Conservation (phyloP, 768 basidiomycete species). For the Rossbeevera mucosa region DNA sequence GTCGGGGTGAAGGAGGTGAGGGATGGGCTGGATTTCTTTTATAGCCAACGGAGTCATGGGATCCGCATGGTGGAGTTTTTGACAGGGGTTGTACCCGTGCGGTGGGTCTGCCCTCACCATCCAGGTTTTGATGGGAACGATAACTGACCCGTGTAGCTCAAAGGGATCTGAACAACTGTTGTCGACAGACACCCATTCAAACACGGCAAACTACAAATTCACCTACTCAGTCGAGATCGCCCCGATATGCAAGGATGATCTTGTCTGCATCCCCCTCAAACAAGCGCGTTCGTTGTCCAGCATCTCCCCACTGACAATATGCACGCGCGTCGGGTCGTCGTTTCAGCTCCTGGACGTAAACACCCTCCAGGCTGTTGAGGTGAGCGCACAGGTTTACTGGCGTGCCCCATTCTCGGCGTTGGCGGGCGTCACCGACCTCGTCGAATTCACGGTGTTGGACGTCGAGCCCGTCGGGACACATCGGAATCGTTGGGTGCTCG, state of each 20-base stretch:
- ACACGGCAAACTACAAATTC: slow-evolving; percentile 94
- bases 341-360: slow-evolving; percentile 87
- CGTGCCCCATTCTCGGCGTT: slow-evolving; percentile 85
- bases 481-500: slow-evolving; percentile 75
- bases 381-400: slow-evolving; percentile 81
- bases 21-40: slow-evolving; percentile 98
- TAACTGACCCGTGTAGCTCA: slow-evolving; percentile 44
- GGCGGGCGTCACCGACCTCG: slow-evolving; percentile 75
- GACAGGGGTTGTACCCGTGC: slow-evolving; percentile 76
- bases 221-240: slow-evolving; percentile 97
- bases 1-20: slow-evolving; percentile 88
- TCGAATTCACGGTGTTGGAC: slow-evolving; percentile 94
- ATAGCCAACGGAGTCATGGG: slow-evolving; percentile 83
- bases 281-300: slow-evolving; percentile 80
- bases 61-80: slow-evolving; percentile 97
- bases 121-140: not conserved
- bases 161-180: slow-evolving; percentile 94
- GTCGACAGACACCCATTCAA: slow-evolving; percentile 86
- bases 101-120: slow-evolving; percentile 45
- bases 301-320: slow-evolving; percentile 83
- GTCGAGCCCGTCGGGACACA: slow-evolving; percentile 75
- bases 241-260: slow-evolving; percentile 96
- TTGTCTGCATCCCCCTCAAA: slow-evolving; percentile 83
- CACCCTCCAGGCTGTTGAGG: slow-evolving; percentile 80
- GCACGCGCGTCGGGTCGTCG: slow-evolving; percentile 87